Base-by-base conservation (phyloP, 306 rosid species). In the Prunus armeniaca region DNA sequence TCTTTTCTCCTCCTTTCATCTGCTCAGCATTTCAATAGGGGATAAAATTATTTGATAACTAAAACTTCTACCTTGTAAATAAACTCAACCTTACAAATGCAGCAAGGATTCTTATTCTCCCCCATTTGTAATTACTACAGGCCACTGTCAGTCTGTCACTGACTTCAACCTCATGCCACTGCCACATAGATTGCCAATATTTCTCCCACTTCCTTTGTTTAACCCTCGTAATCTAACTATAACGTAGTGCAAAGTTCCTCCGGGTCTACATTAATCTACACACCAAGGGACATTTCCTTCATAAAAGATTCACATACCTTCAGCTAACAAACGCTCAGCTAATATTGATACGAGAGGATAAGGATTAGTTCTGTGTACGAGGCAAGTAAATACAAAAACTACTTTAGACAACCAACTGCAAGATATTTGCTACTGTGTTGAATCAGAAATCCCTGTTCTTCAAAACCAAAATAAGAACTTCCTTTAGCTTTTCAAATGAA, bases 251-350 rank as follows among this genome's bases (percentile, higher is more conserved):
- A 55, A 14, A 55, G 0, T 5, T 15, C 65, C 20, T 55, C 51
- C 8, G 2, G 9, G 22, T 34, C 9, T 54, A 22, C n/a, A 51
- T 18, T 27, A 50, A 32, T 50, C 38, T 17, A 32, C 50, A 32
- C 65, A 9, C 19, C 49, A 51, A n/a, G 25, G 75, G 74, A 12
- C 50, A 71, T 71, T 54, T 54, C n/a, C 50, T 12, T 54, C 65
- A 50, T 34, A 34, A 1, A n/a, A 20, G 65, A 38, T 55, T 32
- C 34, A 34, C 55, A 71, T 15, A 34, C 58, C 50, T 12, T 5
- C 9, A 3, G 65, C 2, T n/a, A 20, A 43, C 32, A 19, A 62
- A 62, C 2, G 3, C 65, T 8, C 2, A 34, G 34, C 52, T 38
- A 20, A 57, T 15, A 55, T 14, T 54, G 13, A 17, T 38, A 54